Evolutionary conservation across 495 filamentous ascomycete species (phyloP).

Genomic region (Hypoxylon subgilvum): DNA sequence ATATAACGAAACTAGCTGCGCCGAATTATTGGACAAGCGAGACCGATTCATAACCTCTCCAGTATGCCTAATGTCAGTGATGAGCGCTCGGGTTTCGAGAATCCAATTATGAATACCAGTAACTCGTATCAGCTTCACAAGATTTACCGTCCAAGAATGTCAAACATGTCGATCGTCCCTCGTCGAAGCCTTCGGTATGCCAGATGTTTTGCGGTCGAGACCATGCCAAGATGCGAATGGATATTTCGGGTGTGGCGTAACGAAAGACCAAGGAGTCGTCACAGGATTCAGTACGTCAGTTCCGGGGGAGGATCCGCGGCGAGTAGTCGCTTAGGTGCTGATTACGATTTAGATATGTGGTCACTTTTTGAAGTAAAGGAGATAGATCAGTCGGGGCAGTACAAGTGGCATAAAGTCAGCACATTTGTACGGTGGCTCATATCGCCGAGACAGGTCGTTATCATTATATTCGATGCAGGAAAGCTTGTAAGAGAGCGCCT

Average conservation of each 20-base stretch:
- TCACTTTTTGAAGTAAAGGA: conserved; percentile 44
- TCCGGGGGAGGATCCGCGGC: no score
- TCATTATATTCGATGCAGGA: conserved; percentile 46
- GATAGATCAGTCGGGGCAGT: conserved; percentile 13
- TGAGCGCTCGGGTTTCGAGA: neutral
- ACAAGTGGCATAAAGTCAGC: conserved; percentile 46
- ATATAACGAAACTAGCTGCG: neutral
- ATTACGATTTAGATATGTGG: conserved; percentile 39
- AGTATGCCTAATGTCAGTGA: neutral
- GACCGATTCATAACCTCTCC: neutral
- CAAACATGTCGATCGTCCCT: conserved; percentile 9
- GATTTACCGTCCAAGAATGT: conserved; percentile 7
- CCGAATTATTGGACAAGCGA: neutral
- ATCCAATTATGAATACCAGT: neutral
- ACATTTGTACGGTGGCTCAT: conserved; percentile 42
- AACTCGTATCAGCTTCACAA: neutral
- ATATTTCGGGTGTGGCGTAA: conserved; percentile 23
- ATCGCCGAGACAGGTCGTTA: conserved; percentile 33
- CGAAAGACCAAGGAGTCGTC: neutral
- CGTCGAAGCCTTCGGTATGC: conserved; percentile 20
- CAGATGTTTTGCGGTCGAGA: conserved; percentile 21
- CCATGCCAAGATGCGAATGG: conserved; percentile 27
- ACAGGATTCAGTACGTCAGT: conserved; percentile 14
- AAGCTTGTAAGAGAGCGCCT: conserved; percentile 15
- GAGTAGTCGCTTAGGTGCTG: neutral